phyloP scores from a whole-genome alignment of 495 filamentous ascomycete genomes.

The Hypoxylon fuscum region DNA sequence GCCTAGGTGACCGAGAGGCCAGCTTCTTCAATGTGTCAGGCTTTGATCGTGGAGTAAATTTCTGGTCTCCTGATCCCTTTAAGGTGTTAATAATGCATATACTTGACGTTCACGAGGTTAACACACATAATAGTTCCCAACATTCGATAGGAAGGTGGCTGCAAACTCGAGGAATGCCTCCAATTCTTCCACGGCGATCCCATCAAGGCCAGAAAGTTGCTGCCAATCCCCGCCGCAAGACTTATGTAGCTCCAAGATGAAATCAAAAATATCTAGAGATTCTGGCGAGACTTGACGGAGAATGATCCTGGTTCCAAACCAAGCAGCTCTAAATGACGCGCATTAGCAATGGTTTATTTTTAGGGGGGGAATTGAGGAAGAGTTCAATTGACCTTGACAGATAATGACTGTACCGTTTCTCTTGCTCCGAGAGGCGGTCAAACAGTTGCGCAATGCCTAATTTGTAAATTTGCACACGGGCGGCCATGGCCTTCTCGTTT shows the following conservation, averaged over 20 bases:
- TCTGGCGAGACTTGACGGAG: constrained; percentile 53
- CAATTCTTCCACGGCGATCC: constrained; percentile 29
- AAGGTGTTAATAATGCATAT: constrained; percentile 7
- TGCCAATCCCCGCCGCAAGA: constrained; percentile 49
- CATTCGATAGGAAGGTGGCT: constrained; percentile 47
- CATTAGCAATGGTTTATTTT: not conserved
- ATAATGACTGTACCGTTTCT: constrained; percentile 47
- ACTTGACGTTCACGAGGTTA: not conserved
- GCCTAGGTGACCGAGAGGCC: constrained; percentile 13
- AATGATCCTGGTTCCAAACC: constrained; percentile 50
- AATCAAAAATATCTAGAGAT: constrained; percentile 47
- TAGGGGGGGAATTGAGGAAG: not conserved
- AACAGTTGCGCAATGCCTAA: constrained; percentile 20
- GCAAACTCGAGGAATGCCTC: constrained; percentile 43
- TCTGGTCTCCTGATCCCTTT: constrained; percentile 40
- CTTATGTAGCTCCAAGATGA: constrained; percentile 47
- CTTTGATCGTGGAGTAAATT: constrained; percentile 7
- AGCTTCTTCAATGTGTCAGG: constrained; percentile 6
- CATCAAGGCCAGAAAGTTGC: not conserved
- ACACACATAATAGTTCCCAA: constrained; percentile 49
- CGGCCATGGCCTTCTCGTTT: not conserved
- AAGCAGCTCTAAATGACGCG: constrained; percentile 46
- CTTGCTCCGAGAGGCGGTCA: constrained; percentile 25
- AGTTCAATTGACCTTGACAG: constrained; percentile 15
- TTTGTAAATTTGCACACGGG: constrained; percentile 4